A percentile compares a stretch with the other conserved stretches of the same genome.
Conservation (phyloP, 2,329 filamentous ascomycete species). For the Venturia oleaginea region DNA sequence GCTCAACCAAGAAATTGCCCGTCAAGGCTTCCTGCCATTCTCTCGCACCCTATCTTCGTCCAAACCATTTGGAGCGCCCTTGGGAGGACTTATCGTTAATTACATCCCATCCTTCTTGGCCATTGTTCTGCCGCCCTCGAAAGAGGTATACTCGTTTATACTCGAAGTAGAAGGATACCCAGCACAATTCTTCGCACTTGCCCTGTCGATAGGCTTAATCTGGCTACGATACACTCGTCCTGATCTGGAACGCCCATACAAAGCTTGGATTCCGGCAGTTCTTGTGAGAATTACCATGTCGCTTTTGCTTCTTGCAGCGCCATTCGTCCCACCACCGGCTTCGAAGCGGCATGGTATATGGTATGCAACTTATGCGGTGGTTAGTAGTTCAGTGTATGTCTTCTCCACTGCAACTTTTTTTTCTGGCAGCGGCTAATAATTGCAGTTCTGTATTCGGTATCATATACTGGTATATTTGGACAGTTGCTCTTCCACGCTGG, state of each 20-base stretch:
- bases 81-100: slow-evolving; percentile 60
- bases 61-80: slow-evolving; percentile 56
- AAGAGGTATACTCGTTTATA: slow-evolving; percentile 63
- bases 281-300: slow-evolving; percentile 1
- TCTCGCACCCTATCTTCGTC: slow-evolving; percentile 53
- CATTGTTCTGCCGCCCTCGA: slow-evolving; percentile 54
- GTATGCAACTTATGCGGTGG: slow-evolving; percentile 45
- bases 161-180: slow-evolving; percentile 64
- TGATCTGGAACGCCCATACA: slow-evolving; percentile 52
- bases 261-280: slow-evolving; percentile 13
- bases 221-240: slow-evolving; percentile 52
- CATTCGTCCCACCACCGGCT: slow-evolving; percentile 49
- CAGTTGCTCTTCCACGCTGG: slow-evolving; percentile 49
- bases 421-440: neutral
- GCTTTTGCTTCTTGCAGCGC: slow-evolving; percentile 29
- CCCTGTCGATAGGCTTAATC: slow-evolving; percentile 49
- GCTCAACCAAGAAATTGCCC: slow-evolving; percentile 63
- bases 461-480: slow-evolving; percentile 62
- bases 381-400: slow-evolving; percentile 45
- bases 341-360: slow-evolving; percentile 39
- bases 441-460: slow-evolving; percentile 48
- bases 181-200: slow-evolving; percentile 50
- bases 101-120: slow-evolving; percentile 60
- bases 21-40: slow-evolving; percentile 61
- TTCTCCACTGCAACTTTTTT: neutral